phyloP scores from a whole-genome alignment of 495 filamentous ascomycete genomes.

The Pyrenula massariospora region DNA sequence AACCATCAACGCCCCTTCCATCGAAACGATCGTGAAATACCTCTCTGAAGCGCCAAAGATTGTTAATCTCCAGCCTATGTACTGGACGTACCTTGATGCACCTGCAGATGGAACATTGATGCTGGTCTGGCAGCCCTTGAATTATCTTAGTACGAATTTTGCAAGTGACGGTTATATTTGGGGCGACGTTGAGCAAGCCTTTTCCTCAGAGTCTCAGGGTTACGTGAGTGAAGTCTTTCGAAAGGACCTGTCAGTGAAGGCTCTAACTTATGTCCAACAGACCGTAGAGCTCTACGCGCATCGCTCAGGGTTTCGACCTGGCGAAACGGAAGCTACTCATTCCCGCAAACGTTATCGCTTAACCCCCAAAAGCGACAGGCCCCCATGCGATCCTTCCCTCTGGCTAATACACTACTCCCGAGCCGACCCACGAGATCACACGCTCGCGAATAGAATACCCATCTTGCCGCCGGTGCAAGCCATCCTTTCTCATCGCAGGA shows the following conservation, averaged over 20 bases:
- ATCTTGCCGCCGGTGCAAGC: constrained; percentile 43
- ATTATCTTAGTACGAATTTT: constrained; percentile 52
- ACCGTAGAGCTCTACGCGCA: constrained; percentile 76
- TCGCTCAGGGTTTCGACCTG: constrained; percentile 59
- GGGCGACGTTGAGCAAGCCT: constrained; percentile 64
- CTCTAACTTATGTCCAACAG: constrained; percentile 20
- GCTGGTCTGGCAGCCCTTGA: constrained; percentile 74
- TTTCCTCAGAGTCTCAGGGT: constrained; percentile 58
- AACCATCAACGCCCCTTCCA: constrained; percentile 47
- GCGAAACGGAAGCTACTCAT: constrained; percentile 61
- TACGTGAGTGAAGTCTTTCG: constrained; percentile 39
- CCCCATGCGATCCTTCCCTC: constrained; percentile 63
- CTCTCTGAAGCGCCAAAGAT: constrained; percentile 70
- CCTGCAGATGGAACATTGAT: constrained; percentile 70
- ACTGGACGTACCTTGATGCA: constrained; percentile 80
- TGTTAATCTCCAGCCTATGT: constrained; percentile 64
- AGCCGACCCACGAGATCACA: constrained; percentile 56
- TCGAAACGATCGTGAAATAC: constrained; percentile 62
- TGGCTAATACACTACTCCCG: constrained; percentile 92
- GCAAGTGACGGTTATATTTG: constrained; percentile 89
- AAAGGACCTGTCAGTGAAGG: constrained; percentile 9
- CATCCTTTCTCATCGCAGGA: constrained; percentile 50
- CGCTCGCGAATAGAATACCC: constrained; percentile 53
- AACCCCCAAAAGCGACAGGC: constrained; percentile 44
- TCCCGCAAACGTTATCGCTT: constrained; percentile 76